These are phyloP conservation scores for Craterostigma plantagineum DNA, from an alignment of 257 asterid species.

Conservation along the genomic window DNA sequence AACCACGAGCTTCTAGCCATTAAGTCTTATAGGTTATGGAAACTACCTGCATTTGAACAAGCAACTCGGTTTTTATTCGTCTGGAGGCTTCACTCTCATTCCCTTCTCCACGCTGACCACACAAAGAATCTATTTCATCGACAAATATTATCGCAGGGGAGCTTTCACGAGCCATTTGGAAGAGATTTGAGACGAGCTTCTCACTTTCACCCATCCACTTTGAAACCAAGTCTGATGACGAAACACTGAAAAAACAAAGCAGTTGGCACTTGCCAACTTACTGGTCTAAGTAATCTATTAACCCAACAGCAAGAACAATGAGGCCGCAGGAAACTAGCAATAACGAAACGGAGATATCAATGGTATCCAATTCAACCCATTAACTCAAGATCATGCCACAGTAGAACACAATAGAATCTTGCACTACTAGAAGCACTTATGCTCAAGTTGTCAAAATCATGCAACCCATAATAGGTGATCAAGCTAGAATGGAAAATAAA, in stretches of 20 bases:
- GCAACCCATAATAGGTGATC: not conserved
- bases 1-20: no score
- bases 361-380: no score
- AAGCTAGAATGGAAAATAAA: not conserved
- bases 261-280: slow-evolving; percentile 54
- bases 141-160: slow-evolving; percentile 83
- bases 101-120: slow-evolving; percentile 97
- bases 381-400: no score
- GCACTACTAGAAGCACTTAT: no score
- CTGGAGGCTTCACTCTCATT: slow-evolving; percentile 98
- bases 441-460: no score
- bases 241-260: slow-evolving; percentile 54
- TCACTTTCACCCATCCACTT: slow-evolving; percentile 99
- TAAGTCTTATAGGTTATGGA: not conserved
- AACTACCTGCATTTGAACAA: slow-evolving; percentile 95
- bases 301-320: not conserved
- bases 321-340: no score
- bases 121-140: slow-evolving; percentile 89
- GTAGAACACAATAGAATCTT: no score
- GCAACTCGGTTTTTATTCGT: slow-evolving; percentile 87
- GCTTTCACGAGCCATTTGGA: slow-evolving; percentile 96
- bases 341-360: no score
- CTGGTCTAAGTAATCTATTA: slow-evolving; percentile 16
- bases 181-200: slow-evolving; percentile 87
- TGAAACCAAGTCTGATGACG: slow-evolving; percentile 90